Base-by-base conservation (phyloP, 176 grass and related monocot genomes). In the Thalia dealbata region DNA sequence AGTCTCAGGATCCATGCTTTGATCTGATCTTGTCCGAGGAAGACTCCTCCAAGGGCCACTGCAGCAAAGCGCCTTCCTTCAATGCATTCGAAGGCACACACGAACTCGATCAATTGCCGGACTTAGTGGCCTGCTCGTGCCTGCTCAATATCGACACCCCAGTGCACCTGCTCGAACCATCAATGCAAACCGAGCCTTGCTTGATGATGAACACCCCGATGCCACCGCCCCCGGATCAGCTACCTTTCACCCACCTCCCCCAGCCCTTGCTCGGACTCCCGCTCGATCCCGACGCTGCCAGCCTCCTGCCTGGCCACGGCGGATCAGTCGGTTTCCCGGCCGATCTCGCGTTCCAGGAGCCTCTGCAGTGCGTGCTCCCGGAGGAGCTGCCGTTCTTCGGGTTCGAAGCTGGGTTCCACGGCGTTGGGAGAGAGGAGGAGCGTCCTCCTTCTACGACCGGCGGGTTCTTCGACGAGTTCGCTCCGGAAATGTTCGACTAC, bases 401-500 rank as follows among this genome's bases (percentile, higher is more conserved):
- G 7, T 19, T 45, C 15, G 66, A 69, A n/a, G 66, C 38, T 23
- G 66, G 21, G 1, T 35, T 43, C 7, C 35, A 69, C 18, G 66
- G 19, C 35, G 23, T 69, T 38, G 18, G 18, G 32, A 44, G 38
- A 2, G 66, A 44, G 35, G 66, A 69, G 4, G 32, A 43, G 66
- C 66, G 42, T 44, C 66, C 30, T 10, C 66, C 30, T 10, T 15
- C 21, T 14, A 45, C 35, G 19, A 1, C 64, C 6, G 15, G 9
- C 18, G 35, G n/a, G 14, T 44, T 69, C 66, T 69, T 69, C 7
- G 66, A 69, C 66, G 66, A 69, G 30, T 46, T 69, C 18, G 30
- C 66, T 8, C 19, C 66, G 19, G 66, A 69, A 5, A 69, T 69
- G 66, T 69, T 69, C n/a, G 66, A 69, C 38, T 69, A 44, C 66